Percentiles rank a stretch among this genome's conserved stretches.
Evolutionary conservation across 2,329 filamentous ascomycete species (phyloP).

Genomic region (Aureobasidium sp.): DNA sequence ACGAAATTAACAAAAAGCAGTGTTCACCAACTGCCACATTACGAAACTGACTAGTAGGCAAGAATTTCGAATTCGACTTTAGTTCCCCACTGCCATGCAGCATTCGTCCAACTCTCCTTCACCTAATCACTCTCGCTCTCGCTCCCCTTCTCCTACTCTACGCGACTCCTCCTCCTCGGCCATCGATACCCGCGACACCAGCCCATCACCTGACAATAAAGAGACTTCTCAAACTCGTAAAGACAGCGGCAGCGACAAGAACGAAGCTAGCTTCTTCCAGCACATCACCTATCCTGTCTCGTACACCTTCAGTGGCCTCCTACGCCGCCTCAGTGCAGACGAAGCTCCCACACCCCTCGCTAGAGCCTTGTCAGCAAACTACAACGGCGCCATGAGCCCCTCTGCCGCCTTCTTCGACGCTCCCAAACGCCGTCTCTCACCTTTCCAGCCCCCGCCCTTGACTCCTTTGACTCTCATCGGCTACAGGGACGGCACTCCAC

Average conservation of each 20-base stretch:
- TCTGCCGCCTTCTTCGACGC: slow-evolving; percentile 52
- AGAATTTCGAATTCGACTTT: not conserved
- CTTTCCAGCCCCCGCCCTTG: slow-evolving; percentile 81
- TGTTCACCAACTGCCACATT: slow-evolving; percentile 5
- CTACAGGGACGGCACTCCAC: slow-evolving; percentile 54
- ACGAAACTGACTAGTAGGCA: not conserved
- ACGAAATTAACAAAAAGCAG: slow-evolving; percentile 12
- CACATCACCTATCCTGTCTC: slow-evolving; percentile 46
- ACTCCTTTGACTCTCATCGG: slow-evolving; percentile 69
- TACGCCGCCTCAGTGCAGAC: slow-evolving; percentile 42
- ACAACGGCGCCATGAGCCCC: slow-evolving; percentile 32
- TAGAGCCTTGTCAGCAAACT: slow-evolving; percentile 31
- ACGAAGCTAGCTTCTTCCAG: slow-evolving; percentile 26
- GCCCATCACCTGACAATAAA: not conserved
- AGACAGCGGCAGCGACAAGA: not conserved
- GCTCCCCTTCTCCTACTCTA: not conserved
- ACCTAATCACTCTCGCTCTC: not conserved
- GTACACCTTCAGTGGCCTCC: slow-evolving; percentile 42
- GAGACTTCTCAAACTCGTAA: not conserved
- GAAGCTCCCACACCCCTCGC: slow-evolving; percentile 32
- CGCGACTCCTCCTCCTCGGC: not conserved
- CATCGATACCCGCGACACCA: not conserved
- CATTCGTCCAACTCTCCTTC: not conserved
- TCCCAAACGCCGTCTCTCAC: slow-evolving; percentile 58
- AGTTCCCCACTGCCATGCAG: slow-evolving; percentile 1